Percentiles rank a stretch among this genome's conserved stretches.
These are phyloP conservation scores for Scleroderma citrinum DNA, from an alignment of 768 basidiomycete species.

Conservation along the genomic window DNA sequence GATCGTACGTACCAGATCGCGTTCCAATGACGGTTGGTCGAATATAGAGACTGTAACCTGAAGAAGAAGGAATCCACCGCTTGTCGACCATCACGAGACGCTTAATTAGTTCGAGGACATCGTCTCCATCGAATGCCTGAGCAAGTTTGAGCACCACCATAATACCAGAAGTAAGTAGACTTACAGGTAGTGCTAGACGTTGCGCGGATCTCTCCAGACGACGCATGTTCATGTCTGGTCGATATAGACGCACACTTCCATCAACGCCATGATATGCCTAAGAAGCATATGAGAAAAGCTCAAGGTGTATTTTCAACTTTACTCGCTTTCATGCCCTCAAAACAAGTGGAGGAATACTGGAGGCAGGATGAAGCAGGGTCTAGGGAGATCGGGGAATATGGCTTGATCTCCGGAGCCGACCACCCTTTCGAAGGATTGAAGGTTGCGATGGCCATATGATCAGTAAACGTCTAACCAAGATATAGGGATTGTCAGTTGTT, in stretches of 20 bases:
- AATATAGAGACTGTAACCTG: constrained; percentile 82
- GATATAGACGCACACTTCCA: constrained; percentile 71
- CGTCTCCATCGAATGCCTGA: constrained; percentile 40
- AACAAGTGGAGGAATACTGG: constrained; percentile 55
- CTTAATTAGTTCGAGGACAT: constrained; percentile 50
- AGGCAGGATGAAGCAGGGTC: constrained; percentile 53
- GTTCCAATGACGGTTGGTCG: constrained; percentile 68
- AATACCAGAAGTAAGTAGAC: constrained; percentile 15
- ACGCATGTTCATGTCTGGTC: constrained; percentile 81
- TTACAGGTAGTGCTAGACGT: constrained; percentile 67
- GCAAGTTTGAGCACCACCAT: constrained; percentile 17
- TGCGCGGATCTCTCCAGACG: constrained; percentile 65
- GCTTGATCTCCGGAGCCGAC: constrained; percentile 68
- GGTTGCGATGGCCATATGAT: constrained; percentile 73
- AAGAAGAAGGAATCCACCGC: constrained; percentile 77
- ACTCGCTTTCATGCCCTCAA: constrained; percentile 66
- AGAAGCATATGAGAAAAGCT: background rate
- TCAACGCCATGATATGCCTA: constrained; percentile 69
- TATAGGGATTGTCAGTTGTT: background rate
- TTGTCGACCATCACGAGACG: constrained; percentile 63
- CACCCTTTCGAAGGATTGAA: constrained; percentile 62
- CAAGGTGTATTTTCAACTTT: background rate
- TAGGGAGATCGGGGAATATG: constrained; percentile 54
- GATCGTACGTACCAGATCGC: constrained; percentile 24
- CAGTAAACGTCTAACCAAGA: constrained; percentile 47